Evolutionary conservation across 495 filamentous ascomycete species (phyloP).

Genomic region (Xylaria intraflava): DNA sequence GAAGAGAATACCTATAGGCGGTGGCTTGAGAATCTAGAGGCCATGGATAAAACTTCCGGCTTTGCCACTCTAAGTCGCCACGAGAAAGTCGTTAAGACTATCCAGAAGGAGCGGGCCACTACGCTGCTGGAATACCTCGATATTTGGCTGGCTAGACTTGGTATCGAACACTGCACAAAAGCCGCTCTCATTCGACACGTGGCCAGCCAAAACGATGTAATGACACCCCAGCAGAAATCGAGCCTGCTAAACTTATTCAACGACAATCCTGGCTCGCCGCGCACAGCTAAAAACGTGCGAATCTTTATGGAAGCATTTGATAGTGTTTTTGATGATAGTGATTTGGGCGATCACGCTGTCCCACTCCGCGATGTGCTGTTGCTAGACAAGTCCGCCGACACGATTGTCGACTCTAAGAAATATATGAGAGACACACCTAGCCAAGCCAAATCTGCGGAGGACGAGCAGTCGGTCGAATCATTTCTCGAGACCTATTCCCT

Average conservation of each 20-base stretch:
- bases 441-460: conserved; percentile 23
- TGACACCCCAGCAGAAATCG: conserved; percentile 40
- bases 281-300: conserved; percentile 26
- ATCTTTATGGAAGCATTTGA: conserved; percentile 41
- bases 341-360: conserved; percentile 23
- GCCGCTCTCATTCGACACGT: conserved; percentile 39
- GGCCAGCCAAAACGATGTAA: conserved; percentile 35
- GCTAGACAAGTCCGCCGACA: conserved; percentile 39
- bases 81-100: conserved; percentile 34
- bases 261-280: conserved; percentile 30
- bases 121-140: conserved; percentile 39
- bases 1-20: conserved; percentile 38
- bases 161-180: conserved; percentile 36
- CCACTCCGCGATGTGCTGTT: conserved; percentile 38
- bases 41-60: conserved; percentile 42
- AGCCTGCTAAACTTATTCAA: conserved; percentile 34
- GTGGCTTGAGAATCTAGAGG: conserved; percentile 43
- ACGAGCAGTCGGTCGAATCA: conserved; percentile 25
- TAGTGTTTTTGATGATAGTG: conserved; percentile 30
- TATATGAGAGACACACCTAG: conserved; percentile 37
- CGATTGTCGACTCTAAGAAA: conserved; percentile 38
- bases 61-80: conserved; percentile 37
- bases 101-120: conserved; percentile 37
- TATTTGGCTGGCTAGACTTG: conserved; percentile 36
- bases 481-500: conserved; percentile 38